phyloP scores from a whole-genome alignment of 208 protist species.

The Crithidia bombi region DNA sequence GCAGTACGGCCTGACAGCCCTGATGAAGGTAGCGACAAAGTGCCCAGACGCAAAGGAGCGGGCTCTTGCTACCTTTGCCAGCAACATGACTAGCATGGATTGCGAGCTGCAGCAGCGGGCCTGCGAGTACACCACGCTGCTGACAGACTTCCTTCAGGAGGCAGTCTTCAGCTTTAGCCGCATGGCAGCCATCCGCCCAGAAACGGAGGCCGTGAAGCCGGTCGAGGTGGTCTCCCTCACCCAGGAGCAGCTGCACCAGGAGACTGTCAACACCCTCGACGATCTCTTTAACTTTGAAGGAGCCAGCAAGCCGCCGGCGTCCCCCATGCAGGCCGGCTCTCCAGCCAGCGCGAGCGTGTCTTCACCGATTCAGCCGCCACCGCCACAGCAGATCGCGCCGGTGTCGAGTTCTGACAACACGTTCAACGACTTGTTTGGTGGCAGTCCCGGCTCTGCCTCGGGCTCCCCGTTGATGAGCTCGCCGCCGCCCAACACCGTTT shows the following conservation, averaged over 20 bases:
- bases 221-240: conserved; percentile 67
- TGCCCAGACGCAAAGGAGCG: conserved; percentile 55
- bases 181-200: conserved; percentile 77
- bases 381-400: not conserved
- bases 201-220: conserved; percentile 46
- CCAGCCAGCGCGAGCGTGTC: conserved; percentile 3
- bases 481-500: conserved; percentile 1
- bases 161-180: conserved; percentile 72
- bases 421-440: conserved; percentile 40
- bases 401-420: conserved; percentile 7
- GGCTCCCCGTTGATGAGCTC: conserved; percentile 14
- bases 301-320: conserved; percentile 27
- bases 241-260: conserved; percentile 50
- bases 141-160: conserved; percentile 78
- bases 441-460: not conserved
- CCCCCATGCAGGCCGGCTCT: conserved; percentile 3
- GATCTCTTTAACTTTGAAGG: conserved; percentile 70
- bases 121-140: conserved; percentile 90
- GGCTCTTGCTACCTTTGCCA: conserved; percentile 61
- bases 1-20: conserved; percentile 93
- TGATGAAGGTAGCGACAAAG: conserved; percentile 94
- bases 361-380: not conserved
- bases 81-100: conserved; percentile 77
- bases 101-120: conserved; percentile 95
- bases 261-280: conserved; percentile 63